Percentiles rank a stretch among this genome's conserved stretches.
Evolutionary conservation across 495 filamentous ascomycete genomes (phyloP).

Genomic region (Lasiosphaeris hirsuta): DNA sequence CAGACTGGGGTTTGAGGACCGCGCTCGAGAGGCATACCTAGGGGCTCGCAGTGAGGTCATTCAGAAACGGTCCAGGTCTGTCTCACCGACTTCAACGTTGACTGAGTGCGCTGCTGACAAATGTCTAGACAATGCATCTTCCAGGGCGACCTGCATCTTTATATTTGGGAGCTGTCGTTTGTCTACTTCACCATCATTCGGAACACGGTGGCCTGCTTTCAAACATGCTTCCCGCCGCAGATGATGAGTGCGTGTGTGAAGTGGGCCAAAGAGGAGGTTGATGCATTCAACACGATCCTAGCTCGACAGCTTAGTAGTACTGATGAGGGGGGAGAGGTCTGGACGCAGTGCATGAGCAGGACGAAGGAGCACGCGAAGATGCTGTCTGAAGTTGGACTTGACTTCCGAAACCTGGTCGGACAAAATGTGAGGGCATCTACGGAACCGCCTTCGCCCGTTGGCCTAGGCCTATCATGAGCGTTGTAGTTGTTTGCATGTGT

Average conservation of each 20-base stretch:
- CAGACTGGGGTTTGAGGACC: slow-evolving; percentile 82
- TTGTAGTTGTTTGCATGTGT: background rate
- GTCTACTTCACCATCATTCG: slow-evolving; percentile 93
- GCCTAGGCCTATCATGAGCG: slow-evolving; percentile 38
- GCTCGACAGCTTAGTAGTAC: slow-evolving; percentile 76
- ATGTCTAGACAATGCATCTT: slow-evolving; percentile 77
- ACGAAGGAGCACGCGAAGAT: slow-evolving; percentile 77
- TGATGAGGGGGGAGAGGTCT: slow-evolving; percentile 65
- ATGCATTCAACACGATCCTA: slow-evolving; percentile 81
- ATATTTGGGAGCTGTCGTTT: slow-evolving; percentile 93
- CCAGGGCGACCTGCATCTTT: slow-evolving; percentile 83
- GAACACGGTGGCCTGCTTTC: slow-evolving; percentile 85
- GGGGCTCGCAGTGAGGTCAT: slow-evolving; percentile 72
- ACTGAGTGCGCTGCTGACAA: slow-evolving; percentile 26
- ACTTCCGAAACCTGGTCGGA: slow-evolving; percentile 74
- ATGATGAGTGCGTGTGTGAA: slow-evolving; percentile 91
- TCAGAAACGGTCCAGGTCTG: slow-evolving; percentile 74
- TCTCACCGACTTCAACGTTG: slow-evolving; percentile 9
- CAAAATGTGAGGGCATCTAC: slow-evolving; percentile 27
- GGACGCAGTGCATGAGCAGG: slow-evolving; percentile 78
- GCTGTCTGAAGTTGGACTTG: slow-evolving; percentile 80
- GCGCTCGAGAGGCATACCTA: slow-evolving; percentile 82
- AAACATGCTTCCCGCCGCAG: slow-evolving; percentile 78
- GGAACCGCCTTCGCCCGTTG: slow-evolving; percentile 32
- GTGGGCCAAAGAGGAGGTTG: slow-evolving; percentile 91